Base-by-base conservation (phyloP, 2,329 filamentous ascomycete genomes). In the Blastomyces silverae region DNA sequence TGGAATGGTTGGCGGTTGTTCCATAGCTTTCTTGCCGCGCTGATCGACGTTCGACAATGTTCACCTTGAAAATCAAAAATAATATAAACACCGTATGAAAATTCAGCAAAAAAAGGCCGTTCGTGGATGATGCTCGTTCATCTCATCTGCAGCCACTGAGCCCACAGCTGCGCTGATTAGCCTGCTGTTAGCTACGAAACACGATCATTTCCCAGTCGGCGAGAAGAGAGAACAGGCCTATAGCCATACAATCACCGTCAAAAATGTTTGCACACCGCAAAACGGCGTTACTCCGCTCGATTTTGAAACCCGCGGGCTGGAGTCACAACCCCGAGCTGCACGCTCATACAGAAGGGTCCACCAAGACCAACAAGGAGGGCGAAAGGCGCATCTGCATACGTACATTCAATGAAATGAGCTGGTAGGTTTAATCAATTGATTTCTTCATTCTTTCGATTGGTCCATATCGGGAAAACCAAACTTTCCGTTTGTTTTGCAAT, bases 401-500 rank as follows among this genome's bases (percentile, higher is more conserved):
- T 58, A 25, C n/a, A 59, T 59, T 37, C 56, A 58, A 22, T 44
- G 56, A 44, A 11, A 44, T 59, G 55, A n/a, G 20, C 55, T n/a
- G 6, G 17, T 39, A 22, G 31, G 25, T 34, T 34, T 39, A n/a
- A 25, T 44, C 56, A 42, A 44, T 44, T 44, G n/a, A 2, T 25
- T 42, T 50, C 22, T 25, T 28, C 28, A 5, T 22, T 50, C 25
- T 50, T 50, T 13, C 15, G 17, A 42, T 31, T 48, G 39, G 58
- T 22, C 58, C 20, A 17, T n/a, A 46, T 31, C 28, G 31, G 7
- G 22, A 60, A 8, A 39, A 37, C n/a, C 37, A 60, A 59, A 31
- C 53, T 17, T 56, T 56, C 25, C 20, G 15, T 58, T 34, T 10
- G 13, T 37, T 56, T 37, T 56, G 3, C 17, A 10, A 25, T 44